Evolutionary conservation across 2,329 filamentous ascomycete species (phyloP), one percentile per base, ranked within the genome.

Genomic region (Ceratocystis lukuohia): DNA sequence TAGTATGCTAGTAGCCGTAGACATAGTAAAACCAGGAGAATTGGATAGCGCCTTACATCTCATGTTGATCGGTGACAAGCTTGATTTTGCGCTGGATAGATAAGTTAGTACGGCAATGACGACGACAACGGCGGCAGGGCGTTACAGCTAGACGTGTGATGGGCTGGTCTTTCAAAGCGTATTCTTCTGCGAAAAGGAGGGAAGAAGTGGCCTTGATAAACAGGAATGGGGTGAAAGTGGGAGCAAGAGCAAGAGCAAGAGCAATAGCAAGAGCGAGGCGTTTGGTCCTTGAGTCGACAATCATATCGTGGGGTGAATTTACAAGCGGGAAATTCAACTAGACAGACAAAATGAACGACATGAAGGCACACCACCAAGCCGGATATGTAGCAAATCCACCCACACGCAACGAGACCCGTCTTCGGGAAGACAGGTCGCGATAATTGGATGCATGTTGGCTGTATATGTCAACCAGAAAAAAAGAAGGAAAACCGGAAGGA

Each of bases 11-110:
- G 22, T 22, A 25, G 48, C 12, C 2, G 5, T 8, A 25, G 0
- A n/a, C 22, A n/a, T n/a, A 25, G 7, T 8, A 53, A 12, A 12
- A 53, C 7, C 15, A 20, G n/a, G 48, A 53, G n/a, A 53, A 41
- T 41, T 41, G 10, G 48, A 10, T n/a, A 53, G 48, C n/a, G 7
- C 48, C 88, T 77, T 84, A 95, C 91, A 91, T 89, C 77, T 91
- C 84, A 74, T 86, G 84, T 77, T 97, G 93, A 79, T 94, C 87
- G 64, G 94, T 97, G 71, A 96, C 83, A 78, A 99, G 85, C 84
- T 93, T 95, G 77, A 99, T 82, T 74, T 85, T 89, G 73, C 94
- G 86, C 83, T 96, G 88, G 73, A 87, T 78, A 67, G 62, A 48
- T 46, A 46, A 50, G 41, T 61, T 46, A 61, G 53, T 20, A 61